A percentile compares a stretch with the other conserved stretches of the same genome.
Evolutionary conservation across 176 grass and related monocot species (phyloP).

Genomic region (Carex kokanica): DNA sequence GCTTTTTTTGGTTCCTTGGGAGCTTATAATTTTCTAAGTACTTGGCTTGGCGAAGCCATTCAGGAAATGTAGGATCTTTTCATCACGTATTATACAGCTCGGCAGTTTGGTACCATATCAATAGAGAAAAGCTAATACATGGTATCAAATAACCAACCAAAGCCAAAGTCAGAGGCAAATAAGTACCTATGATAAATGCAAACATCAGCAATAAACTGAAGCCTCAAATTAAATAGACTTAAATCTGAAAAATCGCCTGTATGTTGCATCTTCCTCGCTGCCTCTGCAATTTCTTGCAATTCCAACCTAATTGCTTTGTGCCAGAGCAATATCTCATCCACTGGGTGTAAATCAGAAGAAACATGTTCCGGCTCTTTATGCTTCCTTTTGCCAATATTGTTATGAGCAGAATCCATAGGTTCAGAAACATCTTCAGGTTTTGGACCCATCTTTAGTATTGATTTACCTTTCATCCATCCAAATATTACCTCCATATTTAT

Average conservation of each 20-base stretch:
- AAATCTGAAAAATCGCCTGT: constrained; percentile 69
- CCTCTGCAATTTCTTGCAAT: constrained; percentile 59
- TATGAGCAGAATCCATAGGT: constrained; percentile 31
- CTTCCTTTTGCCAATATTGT: constrained; percentile 56
- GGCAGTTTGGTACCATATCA: background rate
- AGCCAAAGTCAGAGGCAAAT: background rate
- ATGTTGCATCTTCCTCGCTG: constrained; percentile 52
- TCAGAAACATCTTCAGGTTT: constrained; percentile 22
- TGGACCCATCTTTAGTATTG: constrained; percentile 18
- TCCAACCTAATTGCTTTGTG: constrained; percentile 74
- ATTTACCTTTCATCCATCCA: constrained; percentile 59
- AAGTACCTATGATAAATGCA: constrained; percentile 85
- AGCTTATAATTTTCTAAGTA: background rate
- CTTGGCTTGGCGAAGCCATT: background rate
- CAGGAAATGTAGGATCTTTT: background rate
- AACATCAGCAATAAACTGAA: constrained; percentile 80
- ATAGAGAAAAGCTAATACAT: background rate
- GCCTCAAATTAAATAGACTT: constrained; percentile 49
- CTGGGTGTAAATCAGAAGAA: constrained; percentile 45
- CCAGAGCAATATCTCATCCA: constrained; percentile 95
- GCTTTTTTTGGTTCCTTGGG: background rate
- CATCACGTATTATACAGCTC: background rate
- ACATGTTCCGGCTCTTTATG: constrained; percentile 31
- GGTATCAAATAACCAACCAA: constrained; percentile 11
- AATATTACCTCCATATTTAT: constrained; percentile 64